A percentile compares a stretch with the other conserved stretches of the same genome.
Conservation (phyloP, 306 rosid species). For the Quercus aquifolioides region DNA sequence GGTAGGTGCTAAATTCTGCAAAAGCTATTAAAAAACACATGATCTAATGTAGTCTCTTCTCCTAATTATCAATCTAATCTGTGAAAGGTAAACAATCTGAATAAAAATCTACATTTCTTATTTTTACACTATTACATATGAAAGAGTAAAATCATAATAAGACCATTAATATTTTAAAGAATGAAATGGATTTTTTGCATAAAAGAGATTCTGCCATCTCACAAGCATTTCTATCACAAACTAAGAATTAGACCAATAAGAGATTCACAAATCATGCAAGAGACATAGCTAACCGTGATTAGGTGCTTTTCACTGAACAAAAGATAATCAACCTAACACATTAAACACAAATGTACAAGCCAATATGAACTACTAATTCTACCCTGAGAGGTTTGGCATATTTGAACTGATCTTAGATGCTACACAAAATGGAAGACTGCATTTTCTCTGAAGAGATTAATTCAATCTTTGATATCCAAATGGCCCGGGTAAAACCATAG, state of each 20-base stretch:
- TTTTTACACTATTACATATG: too few relatives aligned
- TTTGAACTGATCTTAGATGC: neutral
- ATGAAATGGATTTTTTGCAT: neutral
- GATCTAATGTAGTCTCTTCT: too few relatives aligned
- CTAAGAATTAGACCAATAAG: neutral
- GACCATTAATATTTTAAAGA: neutral
- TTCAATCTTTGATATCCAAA: too few relatives aligned
- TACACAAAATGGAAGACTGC: neutral
- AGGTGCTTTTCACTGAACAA: neutral
- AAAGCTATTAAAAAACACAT: too few relatives aligned
- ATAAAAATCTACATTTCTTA: too few relatives aligned
- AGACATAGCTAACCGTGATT: neutral
- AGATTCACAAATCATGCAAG: neutral
- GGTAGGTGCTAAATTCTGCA: too few relatives aligned
- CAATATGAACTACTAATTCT: neutral
- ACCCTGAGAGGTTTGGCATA: neutral
- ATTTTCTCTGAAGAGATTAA: neutral
- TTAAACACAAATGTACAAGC: neutral
- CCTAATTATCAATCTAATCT: too few relatives aligned
- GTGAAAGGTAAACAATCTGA: too few relatives aligned
- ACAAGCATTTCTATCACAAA: neutral
- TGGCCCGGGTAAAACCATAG: neutral
- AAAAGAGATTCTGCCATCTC: neutral
- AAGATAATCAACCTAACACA: neutral
- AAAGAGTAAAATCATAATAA: too few relatives aligned